phyloP scores from a whole-genome alignment of 139 green algal genomes.

The Spirogloea muscicola region DNA sequence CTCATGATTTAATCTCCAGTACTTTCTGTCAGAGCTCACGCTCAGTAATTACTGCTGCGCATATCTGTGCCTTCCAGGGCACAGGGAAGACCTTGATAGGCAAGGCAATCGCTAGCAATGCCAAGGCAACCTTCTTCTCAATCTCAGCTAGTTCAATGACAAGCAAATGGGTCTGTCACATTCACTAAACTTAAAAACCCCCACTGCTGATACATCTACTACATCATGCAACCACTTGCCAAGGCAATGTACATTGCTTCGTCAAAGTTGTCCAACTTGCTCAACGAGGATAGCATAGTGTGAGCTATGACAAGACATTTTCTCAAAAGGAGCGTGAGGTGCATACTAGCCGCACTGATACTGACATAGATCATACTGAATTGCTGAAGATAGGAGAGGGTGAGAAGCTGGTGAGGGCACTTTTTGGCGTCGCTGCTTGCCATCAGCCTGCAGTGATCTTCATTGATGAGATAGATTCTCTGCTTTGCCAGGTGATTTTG shows the following conservation, averaged over 20 bases:
- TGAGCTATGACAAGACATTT: too few species aligned
- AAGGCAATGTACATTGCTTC: too few species aligned
- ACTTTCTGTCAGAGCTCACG: not conserved
- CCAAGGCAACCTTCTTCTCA: constrained; percentile 95
- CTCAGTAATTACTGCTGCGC: not conserved
- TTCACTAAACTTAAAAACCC: too few species aligned
- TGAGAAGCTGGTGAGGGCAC: constrained; percentile 86
- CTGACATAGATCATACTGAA: too few species aligned
- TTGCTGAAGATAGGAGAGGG: constrained; percentile 84
- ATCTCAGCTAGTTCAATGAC: constrained; percentile 92
- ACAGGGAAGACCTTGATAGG: constrained; percentile 97
- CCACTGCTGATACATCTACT: too few species aligned
- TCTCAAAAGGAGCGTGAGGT: too few species aligned
- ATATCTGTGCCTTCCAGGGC: constrained; percentile 42
- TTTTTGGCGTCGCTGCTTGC: constrained; percentile 85
- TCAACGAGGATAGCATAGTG: too few species aligned
- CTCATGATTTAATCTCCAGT: not conserved
- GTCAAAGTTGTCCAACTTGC: too few species aligned
- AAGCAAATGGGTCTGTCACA: constrained; percentile 78
- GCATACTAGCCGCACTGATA: too few species aligned
- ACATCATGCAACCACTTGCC: too few species aligned
- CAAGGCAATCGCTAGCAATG: constrained; percentile 89
- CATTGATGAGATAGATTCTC: constrained; percentile 98
- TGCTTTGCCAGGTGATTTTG: constrained; percentile 70
- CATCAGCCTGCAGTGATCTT: constrained; percentile 94